Conservation (phyloP, 2,329 filamentous ascomycete genomes). For the Zymoseptoria crescenta region DNA sequence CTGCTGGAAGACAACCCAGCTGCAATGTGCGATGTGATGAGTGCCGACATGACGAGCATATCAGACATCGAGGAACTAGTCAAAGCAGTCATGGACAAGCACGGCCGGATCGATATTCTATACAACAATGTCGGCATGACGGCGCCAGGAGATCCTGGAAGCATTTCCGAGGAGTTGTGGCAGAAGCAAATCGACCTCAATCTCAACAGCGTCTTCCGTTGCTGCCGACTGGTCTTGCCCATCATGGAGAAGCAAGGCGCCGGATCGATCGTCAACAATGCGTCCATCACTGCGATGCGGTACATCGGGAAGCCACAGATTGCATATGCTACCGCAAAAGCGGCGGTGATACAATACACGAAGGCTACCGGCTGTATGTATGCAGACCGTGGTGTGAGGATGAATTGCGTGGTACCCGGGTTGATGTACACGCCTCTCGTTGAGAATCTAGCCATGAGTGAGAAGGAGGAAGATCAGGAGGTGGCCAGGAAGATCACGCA, state of each 20-base stretch:
- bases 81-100: constrained; percentile 32
- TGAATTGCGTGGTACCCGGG: constrained; percentile 50
- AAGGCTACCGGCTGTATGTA: constrained; percentile 39
- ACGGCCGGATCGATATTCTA: constrained; percentile 43
- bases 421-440: constrained; percentile 51
- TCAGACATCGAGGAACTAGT: constrained; percentile 42
- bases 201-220: constrained; percentile 48
- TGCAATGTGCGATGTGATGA: constrained; percentile 31
- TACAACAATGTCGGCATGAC: constrained; percentile 45
- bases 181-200: constrained; percentile 49
- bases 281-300: constrained; percentile 45
- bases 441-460: constrained; percentile 38
- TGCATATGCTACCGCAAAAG: constrained; percentile 37
- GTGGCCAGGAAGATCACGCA: constrained; percentile 47
- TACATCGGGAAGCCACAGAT: constrained; percentile 47
- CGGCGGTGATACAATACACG: constrained; percentile 23
- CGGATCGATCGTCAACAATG: constrained; percentile 39
- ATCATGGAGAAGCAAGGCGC: constrained; percentile 45
- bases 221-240: constrained; percentile 45
- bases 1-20: constrained; percentile 31
- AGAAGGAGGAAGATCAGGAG: constrained; percentile 38
- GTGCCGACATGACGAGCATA: constrained; percentile 40
- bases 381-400: constrained; percentile 39
- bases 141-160: constrained; percentile 37
- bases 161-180: constrained; percentile 44